These are phyloP conservation scores for Diplocarpon mali DNA, from an alignment of 2,329 filamentous ascomycete genomes.

Conservation along the genomic window DNA sequence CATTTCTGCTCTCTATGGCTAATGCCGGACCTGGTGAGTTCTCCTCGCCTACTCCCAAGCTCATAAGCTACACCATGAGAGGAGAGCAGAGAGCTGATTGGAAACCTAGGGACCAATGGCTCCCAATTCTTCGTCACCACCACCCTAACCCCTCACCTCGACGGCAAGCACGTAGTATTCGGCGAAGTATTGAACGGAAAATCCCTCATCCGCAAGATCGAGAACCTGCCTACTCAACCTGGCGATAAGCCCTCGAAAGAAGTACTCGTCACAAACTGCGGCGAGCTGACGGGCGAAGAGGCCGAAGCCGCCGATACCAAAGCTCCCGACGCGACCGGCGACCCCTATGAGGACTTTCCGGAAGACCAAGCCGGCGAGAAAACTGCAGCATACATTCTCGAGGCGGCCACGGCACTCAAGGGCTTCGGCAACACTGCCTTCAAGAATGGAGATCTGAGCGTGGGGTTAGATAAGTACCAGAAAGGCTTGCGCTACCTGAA, in stretches of 20 bases:
- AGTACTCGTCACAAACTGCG: conserved; percentile 70
- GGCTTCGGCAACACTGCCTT: conserved; percentile 87
- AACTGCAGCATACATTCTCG: conserved; percentile 57
- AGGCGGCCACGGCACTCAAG: conserved; percentile 79
- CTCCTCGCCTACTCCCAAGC: background rate
- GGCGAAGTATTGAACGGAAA: conserved; percentile 90
- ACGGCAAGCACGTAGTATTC: conserved; percentile 95
- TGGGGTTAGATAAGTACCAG: conserved; percentile 83
- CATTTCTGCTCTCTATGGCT: conserved; percentile 94
- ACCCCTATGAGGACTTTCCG: conserved; percentile 91
- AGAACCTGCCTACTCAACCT: conserved; percentile 64
- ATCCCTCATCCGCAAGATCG: conserved; percentile 78
- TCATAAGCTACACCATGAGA: background rate
- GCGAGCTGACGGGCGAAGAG: conserved; percentile 65
- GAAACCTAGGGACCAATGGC: conserved; percentile 67
- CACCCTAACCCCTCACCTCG: conserved; percentile 85
- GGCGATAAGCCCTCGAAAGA: conserved; percentile 70
- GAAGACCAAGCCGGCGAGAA: conserved; percentile 60
- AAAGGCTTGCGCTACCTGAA: conserved; percentile 86
- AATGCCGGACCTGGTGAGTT: conserved; percentile 79
- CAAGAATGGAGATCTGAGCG: conserved; percentile 58
- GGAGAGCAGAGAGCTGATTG: background rate
- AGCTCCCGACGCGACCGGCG: conserved; percentile 68
- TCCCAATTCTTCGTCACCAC: conserved; percentile 98
- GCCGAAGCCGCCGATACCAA: conserved; percentile 57